phyloP scores from a whole-genome alignment of 371 early-diverging fungal species.

The Funneliformis caledonium region DNA sequence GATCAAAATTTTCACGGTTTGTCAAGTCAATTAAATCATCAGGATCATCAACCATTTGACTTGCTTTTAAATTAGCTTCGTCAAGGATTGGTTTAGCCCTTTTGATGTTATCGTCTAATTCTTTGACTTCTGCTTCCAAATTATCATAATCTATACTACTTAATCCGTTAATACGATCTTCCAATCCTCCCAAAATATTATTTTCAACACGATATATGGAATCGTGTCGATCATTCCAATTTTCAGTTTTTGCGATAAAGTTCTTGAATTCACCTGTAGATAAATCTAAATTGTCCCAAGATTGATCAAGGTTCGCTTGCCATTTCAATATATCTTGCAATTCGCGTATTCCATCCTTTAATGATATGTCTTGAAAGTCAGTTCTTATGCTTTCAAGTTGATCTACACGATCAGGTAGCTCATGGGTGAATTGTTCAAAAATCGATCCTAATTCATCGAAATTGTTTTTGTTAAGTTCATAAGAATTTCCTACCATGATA shows the following conservation, averaged over 20 bases:
- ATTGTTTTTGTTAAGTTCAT: slow-evolving; percentile 31
- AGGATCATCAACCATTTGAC: background rate
- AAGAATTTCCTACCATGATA: slow-evolving; percentile 21
- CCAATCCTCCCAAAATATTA: slow-evolving; percentile 27
- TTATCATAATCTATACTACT: slow-evolving; percentile 21
- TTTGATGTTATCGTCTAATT: slow-evolving; percentile 26
- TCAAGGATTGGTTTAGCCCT: slow-evolving; percentile 14
- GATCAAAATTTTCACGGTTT: slow-evolving; percentile 36
- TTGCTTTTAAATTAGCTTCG: background rate
- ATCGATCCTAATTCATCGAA: background rate
- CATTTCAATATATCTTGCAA: slow-evolving; percentile 26
- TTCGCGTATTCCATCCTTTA: slow-evolving; percentile 34
- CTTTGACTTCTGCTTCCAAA: slow-evolving; percentile 33
- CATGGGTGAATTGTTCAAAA: slow-evolving; percentile 15
- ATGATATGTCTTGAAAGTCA: slow-evolving; percentile 24
- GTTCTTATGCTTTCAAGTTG: slow-evolving; percentile 31
- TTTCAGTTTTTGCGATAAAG: slow-evolving; percentile 4
- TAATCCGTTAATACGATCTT: slow-evolving; percentile 22
- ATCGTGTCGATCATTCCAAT: slow-evolving; percentile 31
- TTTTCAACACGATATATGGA: slow-evolving; percentile 28
- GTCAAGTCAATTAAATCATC: slow-evolving; percentile 11
- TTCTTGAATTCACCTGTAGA: slow-evolving; percentile 8
- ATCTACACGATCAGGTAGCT: slow-evolving; percentile 18
- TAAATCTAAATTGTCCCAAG: slow-evolving; percentile 26
- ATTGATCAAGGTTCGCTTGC: background rate